These are phyloP conservation scores for Aspergillus chevalieri DNA, from an alignment of 2,329 filamentous ascomycete species.

Conservation along the genomic window DNA sequence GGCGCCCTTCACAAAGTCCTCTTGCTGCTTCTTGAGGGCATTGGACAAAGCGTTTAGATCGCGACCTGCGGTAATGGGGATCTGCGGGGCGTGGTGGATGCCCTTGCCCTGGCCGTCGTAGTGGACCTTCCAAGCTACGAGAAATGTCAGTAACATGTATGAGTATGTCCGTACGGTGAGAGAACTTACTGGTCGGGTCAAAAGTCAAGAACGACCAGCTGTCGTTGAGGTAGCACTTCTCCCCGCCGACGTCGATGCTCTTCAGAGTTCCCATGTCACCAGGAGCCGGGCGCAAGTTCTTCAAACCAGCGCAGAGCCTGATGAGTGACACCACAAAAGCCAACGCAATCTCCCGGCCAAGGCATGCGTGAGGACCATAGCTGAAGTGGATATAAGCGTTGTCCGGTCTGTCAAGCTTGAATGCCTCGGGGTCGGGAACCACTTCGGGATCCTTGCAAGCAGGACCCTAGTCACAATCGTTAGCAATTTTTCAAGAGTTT, in stretches of 20 bases:
- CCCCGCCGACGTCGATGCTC: conserved; percentile 31
- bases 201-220: conserved; percentile 44
- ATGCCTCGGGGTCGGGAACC: conserved; percentile 34
- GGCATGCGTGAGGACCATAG: conserved; percentile 44
- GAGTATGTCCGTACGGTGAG: too few species aligned
- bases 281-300: conserved; percentile 42
- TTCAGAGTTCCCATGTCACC: conserved; percentile 44
- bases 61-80: background rate
- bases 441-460: conserved; percentile 35
- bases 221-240: conserved; percentile 44
- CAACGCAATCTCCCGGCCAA: conserved; percentile 38
- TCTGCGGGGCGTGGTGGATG: background rate
- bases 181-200: conserved; percentile 43
- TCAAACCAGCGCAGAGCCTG: conserved; percentile 40
- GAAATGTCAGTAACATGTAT: background rate
- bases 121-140: conserved; percentile 14
- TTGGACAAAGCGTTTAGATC: background rate
- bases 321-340: conserved; percentile 39
- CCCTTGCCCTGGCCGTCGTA: conserved; percentile 7
- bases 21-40: background rate
- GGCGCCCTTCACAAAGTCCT: background rate
- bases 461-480: conserved; percentile 2
- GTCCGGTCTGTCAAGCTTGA: conserved; percentile 39
- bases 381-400: conserved; percentile 41
- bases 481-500: background rate